Conservation (phyloP, 2,329 filamentous ascomycete species). For the Colletotrichum tamarilloi region DNA sequence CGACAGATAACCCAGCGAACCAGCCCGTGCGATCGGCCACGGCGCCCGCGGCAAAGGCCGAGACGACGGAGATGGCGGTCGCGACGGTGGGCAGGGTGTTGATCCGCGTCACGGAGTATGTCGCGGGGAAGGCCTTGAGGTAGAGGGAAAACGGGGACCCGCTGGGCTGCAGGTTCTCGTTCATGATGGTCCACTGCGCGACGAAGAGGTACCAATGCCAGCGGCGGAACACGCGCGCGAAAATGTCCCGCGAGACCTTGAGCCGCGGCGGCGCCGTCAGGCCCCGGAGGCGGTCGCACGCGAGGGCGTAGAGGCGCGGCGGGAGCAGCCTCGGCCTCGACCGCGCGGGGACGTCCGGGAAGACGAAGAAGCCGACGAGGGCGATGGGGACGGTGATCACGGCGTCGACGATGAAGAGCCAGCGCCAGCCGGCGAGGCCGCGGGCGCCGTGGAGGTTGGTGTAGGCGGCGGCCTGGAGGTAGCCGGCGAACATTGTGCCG, state of each 20-base stretch:
- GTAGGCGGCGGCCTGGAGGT: slow-evolving; percentile 64
- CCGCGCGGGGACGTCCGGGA: slow-evolving; percentile 45
- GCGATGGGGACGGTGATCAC: slow-evolving; percentile 67
- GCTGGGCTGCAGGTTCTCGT: slow-evolving; percentile 49
- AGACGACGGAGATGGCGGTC: slow-evolving; percentile 50
- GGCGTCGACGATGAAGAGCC: slow-evolving; percentile 70
- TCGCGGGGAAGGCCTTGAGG: slow-evolving; percentile 48
- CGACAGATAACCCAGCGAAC: slow-evolving; percentile 48
- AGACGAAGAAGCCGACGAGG: slow-evolving; percentile 53
- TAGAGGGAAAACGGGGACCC: slow-evolving; percentile 53
- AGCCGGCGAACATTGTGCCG: slow-evolving; percentile 66
- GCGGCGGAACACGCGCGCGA: slow-evolving; percentile 48
- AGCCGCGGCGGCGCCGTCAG: slow-evolving; percentile 44
- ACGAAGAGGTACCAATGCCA: slow-evolving; percentile 55
- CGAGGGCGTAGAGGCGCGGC: slow-evolving; percentile 42
- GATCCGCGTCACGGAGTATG: slow-evolving; percentile 51
- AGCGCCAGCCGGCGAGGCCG: slow-evolving; percentile 62
- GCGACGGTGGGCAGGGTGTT: slow-evolving; percentile 54
- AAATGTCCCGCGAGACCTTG: slow-evolving; percentile 47
- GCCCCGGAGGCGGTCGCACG: slow-evolving; percentile 43
- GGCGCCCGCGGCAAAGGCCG: slow-evolving; percentile 46
- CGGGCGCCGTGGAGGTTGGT: slow-evolving; percentile 62
- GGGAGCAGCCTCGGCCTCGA: slow-evolving; percentile 46
- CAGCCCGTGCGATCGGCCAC: slow-evolving; percentile 46
- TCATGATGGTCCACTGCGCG: slow-evolving; percentile 49